phyloP scores from a whole-genome alignment of 441 rosid genomes.

The Croton setiger region DNA sequence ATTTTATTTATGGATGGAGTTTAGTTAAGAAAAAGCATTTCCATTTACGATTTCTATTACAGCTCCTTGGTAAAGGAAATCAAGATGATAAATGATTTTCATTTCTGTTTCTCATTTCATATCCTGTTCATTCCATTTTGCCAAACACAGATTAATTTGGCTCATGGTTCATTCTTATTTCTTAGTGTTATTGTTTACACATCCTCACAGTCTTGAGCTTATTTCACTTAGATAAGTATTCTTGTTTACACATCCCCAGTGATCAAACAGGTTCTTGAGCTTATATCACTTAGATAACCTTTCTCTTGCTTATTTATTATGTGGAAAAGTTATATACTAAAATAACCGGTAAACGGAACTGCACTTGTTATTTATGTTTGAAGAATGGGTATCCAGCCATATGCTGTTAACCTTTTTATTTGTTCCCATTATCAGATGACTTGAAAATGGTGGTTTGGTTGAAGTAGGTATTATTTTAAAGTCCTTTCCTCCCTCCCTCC shows the following conservation, averaged over 20 bases:
- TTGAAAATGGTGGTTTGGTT: neutral
- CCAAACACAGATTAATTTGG: neutral
- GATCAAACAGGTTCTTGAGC: neutral
- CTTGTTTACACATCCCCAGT: neutral
- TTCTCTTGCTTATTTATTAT: neutral
- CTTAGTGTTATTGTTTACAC: too few species aligned
- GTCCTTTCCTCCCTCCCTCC: neutral
- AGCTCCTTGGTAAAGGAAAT: slow-evolving; percentile 5
- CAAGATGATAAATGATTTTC: neutral
- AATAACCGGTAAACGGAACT: neutral
- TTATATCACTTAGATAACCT: neutral
- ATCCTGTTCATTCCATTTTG: neutral
- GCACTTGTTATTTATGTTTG: neutral
- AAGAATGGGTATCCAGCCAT: neutral
- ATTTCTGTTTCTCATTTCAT: neutral
- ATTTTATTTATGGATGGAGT: slow-evolving; percentile 1
- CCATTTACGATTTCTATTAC: neutral
- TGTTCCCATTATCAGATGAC: neutral
- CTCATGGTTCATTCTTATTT: neutral
- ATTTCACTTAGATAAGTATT: too few species aligned
- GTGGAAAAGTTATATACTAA: neutral
- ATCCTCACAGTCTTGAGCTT: too few species aligned
- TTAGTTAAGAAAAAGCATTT: slow-evolving; percentile 3
- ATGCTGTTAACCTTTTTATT: neutral
- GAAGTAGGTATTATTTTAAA: neutral